Conservation (phyloP, 2,329 filamentous ascomycete species). For the Apiospora saccharicola region DNA sequence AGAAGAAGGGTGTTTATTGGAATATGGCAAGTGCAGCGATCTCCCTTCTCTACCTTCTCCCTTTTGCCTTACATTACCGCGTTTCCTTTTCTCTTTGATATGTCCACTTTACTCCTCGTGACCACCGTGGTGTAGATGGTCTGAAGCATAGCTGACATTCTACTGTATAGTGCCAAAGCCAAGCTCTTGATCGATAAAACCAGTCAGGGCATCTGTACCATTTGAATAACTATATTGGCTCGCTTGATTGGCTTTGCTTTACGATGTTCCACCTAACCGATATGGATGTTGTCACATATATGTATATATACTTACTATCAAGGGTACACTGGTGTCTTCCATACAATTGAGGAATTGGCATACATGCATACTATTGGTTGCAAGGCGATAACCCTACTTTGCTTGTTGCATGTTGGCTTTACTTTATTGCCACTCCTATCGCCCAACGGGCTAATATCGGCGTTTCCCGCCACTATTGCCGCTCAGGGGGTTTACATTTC, state of each 20-base stretch:
- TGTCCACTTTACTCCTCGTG: not conserved
- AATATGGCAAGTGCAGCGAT: constrained; percentile 54
- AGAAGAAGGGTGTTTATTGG: constrained; percentile 62
- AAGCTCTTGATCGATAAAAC: constrained; percentile 60
- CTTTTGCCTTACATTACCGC: not conserved
- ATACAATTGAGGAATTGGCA: not conserved
- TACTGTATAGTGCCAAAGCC: constrained; percentile 60
- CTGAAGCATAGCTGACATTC: not conserved
- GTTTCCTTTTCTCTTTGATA: not conserved
- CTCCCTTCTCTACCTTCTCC: constrained; percentile 20
- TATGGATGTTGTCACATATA: too few species aligned
- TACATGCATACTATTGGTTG: not conserved
- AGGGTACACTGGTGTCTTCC: not conserved
- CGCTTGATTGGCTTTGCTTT: too few species aligned
- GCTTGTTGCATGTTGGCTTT: not conserved
- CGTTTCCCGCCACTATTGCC: not conserved
- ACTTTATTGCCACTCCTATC: not conserved
- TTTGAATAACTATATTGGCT: not conserved
- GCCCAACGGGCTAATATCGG: not conserved
- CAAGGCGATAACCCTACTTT: constrained; percentile 7
- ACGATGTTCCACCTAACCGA: too few species aligned
- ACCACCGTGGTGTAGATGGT: not conserved
- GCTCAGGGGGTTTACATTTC: not conserved
- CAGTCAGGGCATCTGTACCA: not conserved
- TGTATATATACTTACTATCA: not conserved